phyloP scores from a whole-genome alignment of 1,139 yeast species.

The Suhomyces maxii region DNA sequence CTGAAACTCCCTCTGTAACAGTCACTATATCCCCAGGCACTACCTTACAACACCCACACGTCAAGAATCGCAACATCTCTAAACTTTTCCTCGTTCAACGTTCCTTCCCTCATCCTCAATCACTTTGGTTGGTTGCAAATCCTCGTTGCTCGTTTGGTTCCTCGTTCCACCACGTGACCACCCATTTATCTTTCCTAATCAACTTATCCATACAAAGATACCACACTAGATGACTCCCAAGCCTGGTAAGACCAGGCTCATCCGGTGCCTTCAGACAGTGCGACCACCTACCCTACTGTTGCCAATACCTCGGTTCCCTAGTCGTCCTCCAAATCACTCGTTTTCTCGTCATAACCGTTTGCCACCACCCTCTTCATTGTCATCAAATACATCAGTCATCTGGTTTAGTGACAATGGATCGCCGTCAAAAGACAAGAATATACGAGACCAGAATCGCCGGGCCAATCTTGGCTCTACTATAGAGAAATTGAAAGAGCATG shows the following conservation, averaged over 20 bases:
- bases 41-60: too few relatives aligned
- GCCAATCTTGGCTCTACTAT: constrained; percentile 66
- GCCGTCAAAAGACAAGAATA: not conserved
- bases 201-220: not conserved
- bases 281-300: not conserved
- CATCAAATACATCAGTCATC: not conserved
- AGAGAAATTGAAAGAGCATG: constrained; percentile 48
- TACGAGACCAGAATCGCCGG: constrained; percentile 25
- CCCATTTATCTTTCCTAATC: not conserved
- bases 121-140: too few relatives aligned
- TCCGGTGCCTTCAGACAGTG: not conserved
- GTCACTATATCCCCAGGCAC: too few relatives aligned
- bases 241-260: not conserved
- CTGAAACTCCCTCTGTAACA: too few relatives aligned
- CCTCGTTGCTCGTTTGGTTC: too few relatives aligned
- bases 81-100: too few relatives aligned
- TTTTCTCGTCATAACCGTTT: not conserved
- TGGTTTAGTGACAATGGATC: not conserved
- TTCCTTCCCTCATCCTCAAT: too few relatives aligned
- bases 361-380: not conserved
- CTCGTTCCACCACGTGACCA: not conserved
- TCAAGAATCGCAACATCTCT: too few relatives aligned
- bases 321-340: not conserved
- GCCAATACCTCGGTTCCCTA: not conserved
- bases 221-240: not conserved